These are phyloP conservation scores for Sporormia fimetaria DNA, from an alignment of 495 filamentous ascomycete species.

Conservation along the genomic window DNA sequence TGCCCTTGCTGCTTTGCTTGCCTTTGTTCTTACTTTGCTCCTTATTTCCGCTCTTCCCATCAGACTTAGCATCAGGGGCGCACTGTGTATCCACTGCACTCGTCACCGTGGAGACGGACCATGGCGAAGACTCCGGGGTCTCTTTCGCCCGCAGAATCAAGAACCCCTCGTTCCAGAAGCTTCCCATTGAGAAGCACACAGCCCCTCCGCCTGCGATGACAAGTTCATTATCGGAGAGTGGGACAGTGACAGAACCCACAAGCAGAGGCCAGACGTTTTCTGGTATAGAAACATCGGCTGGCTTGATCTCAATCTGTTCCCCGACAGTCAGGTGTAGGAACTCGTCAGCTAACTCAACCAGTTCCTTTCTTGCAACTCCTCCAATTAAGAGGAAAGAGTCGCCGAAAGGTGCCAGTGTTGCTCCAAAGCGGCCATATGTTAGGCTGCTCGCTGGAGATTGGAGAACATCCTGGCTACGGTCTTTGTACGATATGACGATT, in stretches of 20 bases:
- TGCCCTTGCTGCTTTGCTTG: too few relatives aligned
- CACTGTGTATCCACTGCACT: not conserved
- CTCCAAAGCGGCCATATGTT: slow-evolving; percentile 29
- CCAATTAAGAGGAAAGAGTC: slow-evolving; percentile 15
- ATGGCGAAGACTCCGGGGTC: not conserved
- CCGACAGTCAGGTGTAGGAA: slow-evolving; percentile 9
- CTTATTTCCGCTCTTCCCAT: not conserved
- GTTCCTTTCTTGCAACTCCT: slow-evolving; percentile 9
- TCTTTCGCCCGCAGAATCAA: slow-evolving; percentile 27
- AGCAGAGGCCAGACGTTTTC: slow-evolving; percentile 45
- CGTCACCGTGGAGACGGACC: slow-evolving; percentile 4
- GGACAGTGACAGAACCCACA: slow-evolving; percentile 45
- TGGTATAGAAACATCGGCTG: not conserved
- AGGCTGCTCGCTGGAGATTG: slow-evolving; percentile 23
- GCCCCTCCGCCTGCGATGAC: slow-evolving; percentile 68
- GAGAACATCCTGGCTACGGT: slow-evolving; percentile 13
- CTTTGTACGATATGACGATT: slow-evolving; percentile 11
- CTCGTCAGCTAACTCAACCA: slow-evolving; percentile 4
- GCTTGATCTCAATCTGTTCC: slow-evolving; percentile 1
- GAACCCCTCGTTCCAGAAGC: slow-evolving; percentile 56
- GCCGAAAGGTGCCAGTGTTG: slow-evolving; percentile 11
- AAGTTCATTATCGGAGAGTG: slow-evolving; percentile 37
- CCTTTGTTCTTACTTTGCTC: not conserved
- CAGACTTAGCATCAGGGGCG: not conserved
- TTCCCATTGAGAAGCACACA: slow-evolving; percentile 82